These are phyloP conservation scores for Penicillium italicum DNA, from an alignment of 2,329 filamentous ascomycete species.

Conservation along the genomic window DNA sequence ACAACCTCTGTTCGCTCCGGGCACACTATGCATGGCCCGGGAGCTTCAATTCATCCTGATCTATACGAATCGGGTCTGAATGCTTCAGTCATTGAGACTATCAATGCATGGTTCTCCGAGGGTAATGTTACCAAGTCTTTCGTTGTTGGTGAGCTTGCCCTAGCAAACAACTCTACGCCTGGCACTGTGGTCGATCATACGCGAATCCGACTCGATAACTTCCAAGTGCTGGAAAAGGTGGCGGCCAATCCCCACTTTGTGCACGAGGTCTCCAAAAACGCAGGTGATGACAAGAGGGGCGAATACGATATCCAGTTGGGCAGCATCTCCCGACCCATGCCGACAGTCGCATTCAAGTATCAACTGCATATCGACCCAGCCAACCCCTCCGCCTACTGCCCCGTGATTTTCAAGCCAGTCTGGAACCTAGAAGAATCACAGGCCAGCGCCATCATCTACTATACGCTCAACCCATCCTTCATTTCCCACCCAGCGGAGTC, in stretches of 20 bases:
- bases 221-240: constrained; percentile 81
- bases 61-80: constrained; percentile 76
- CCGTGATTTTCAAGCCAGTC: constrained; percentile 66
- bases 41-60: constrained; percentile 75
- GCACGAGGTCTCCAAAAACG: constrained; percentile 51
- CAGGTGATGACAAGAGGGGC: constrained; percentile 61
- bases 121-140: constrained; percentile 67
- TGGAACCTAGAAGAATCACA: constrained; percentile 86
- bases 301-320: constrained; percentile 75
- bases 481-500: constrained; percentile 42
- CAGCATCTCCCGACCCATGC: constrained; percentile 62
- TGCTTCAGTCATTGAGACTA: constrained; percentile 83
- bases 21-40: constrained; percentile 67
- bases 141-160: constrained; percentile 82
- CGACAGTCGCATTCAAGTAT: constrained; percentile 84
- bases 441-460: constrained; percentile 79
- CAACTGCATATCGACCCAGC: constrained; percentile 69
- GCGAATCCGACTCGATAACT: constrained; percentile 81
- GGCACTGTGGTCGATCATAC: constrained; percentile 48
- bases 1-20: constrained; percentile 88
- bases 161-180: constrained; percentile 64
- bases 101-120: constrained; percentile 79
- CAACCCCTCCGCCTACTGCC: constrained; percentile 59
- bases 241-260: constrained; percentile 92
- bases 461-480: constrained; percentile 74